Evolutionary conservation across 169 alveolate species (phyloP).

Genomic region (Plasmodium vinckei): DNA sequence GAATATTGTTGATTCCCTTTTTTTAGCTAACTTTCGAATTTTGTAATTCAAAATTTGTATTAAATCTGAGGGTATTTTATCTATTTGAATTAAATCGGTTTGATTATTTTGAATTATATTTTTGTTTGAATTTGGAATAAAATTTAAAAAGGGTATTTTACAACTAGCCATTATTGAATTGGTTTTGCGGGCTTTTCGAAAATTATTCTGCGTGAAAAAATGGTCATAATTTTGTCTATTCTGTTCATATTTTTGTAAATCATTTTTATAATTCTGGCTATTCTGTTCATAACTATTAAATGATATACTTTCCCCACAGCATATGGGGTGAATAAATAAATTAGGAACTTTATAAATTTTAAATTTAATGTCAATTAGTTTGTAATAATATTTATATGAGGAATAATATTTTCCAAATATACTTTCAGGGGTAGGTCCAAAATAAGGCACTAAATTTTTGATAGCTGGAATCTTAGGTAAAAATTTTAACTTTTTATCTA

Average conservation of each 20-base stretch:
- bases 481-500: slow-evolving; percentile 21
- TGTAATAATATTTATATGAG: slow-evolving; percentile 28
- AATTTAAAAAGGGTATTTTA: not conserved
- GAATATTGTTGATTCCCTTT: too few species aligned
- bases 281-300: too few species aligned
- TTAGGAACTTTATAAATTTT: slow-evolving; percentile 18
- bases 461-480: slow-evolving; percentile 39
- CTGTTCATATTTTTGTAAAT: too few species aligned
- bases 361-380: slow-evolving; percentile 18
- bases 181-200: slow-evolving; percentile 43
- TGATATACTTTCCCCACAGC: too few species aligned
- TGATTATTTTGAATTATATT: not conserved
- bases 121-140: not conserved
- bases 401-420: slow-evolving; percentile 55
- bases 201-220: not conserved
- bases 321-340: not conserved
- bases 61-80: slow-evolving; percentile 52
- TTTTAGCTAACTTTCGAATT: not conserved
- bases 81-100: slow-evolving; percentile 6
- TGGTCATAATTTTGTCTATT: too few species aligned
- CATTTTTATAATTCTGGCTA: too few species aligned
- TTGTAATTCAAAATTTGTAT: slow-evolving; percentile 39
- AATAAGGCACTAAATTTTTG: slow-evolving; percentile 29
- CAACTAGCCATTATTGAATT: not conserved
- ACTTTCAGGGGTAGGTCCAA: slow-evolving; percentile 43